Conservation (phyloP, 345 rosid species). For the Moringa oleifera region DNA sequence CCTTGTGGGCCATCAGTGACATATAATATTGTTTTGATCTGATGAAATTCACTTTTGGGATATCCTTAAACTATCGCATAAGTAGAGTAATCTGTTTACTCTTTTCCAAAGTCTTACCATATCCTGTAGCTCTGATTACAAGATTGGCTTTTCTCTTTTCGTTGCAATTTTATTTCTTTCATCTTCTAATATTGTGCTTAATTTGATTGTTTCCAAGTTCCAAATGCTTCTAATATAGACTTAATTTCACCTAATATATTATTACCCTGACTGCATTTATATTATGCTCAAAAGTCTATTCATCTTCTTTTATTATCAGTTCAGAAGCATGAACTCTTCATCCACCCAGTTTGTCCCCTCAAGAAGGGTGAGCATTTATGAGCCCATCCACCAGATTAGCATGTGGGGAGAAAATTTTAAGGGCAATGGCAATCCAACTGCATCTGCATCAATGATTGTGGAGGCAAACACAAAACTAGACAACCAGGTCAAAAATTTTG, state of each 20-base stretch:
- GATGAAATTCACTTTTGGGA: neutral
- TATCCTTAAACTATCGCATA: neutral
- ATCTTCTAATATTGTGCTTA: too few relatives aligned
- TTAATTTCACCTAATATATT: neutral
- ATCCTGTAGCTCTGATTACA: neutral
- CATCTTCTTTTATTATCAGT: constrained; percentile 20
- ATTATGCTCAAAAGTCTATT: constrained; percentile 13
- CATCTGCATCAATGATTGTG: constrained; percentile 41
- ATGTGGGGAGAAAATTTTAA: constrained; percentile 83
- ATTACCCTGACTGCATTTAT: too few relatives aligned
- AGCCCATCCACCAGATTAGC: constrained; percentile 61
- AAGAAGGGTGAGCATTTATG: constrained; percentile 69
- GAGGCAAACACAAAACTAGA: constrained; percentile 52
- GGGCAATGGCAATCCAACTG: constrained; percentile 39
- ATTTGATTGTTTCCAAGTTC: neutral
- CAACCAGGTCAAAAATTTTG: constrained; percentile 53
- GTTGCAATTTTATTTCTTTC: neutral
- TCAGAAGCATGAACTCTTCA: constrained; percentile 64
- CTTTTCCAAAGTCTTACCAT: neutral
- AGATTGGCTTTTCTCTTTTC: neutral
- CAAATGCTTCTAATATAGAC: constrained; percentile 1
- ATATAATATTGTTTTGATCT: neutral
- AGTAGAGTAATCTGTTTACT: neutral
- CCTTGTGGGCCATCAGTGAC: neutral
- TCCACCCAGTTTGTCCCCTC: constrained; percentile 68